Evolutionary conservation across 2,329 filamentous ascomycete genomes (phyloP).

Genomic region (Penicillium frequentans): DNA sequence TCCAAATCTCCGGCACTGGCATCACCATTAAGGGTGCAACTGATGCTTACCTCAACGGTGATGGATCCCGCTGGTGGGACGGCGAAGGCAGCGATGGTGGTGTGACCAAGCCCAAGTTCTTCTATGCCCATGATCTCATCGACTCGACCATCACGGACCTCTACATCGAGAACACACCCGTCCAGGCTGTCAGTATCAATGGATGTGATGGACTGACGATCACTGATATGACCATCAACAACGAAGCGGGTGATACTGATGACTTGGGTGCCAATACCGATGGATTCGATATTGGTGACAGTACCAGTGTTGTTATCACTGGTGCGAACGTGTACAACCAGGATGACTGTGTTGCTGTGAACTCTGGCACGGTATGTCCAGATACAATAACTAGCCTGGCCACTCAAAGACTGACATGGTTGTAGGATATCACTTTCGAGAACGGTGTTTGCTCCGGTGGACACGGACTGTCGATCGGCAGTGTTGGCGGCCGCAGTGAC

Average conservation of each 20-base stretch:
- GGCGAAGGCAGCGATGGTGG: slow-evolving; percentile 60
- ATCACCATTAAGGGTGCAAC: slow-evolving; percentile 16
- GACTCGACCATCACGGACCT: slow-evolving; percentile 32
- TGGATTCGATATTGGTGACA: slow-evolving; percentile 58
- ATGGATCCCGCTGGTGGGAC: slow-evolving; percentile 59
- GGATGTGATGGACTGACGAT: slow-evolving; percentile 53
- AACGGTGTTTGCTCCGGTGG: slow-evolving; percentile 44
- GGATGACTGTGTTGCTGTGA: slow-evolving; percentile 62
- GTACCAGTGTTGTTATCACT: slow-evolving; percentile 51
- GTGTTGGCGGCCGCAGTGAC: slow-evolving; percentile 49
- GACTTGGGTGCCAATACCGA: slow-evolving; percentile 56
- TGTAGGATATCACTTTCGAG: slow-evolving; percentile 48
- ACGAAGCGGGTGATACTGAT: slow-evolving; percentile 51
- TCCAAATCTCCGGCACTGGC: slow-evolving; percentile 14
- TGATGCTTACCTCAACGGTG: slow-evolving; percentile 12
- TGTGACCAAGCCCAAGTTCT: slow-evolving; percentile 65
- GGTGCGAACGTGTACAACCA: slow-evolving; percentile 60
- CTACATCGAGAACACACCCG: slow-evolving; percentile 35
- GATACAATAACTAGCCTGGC: neutral
- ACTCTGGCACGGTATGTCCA: slow-evolving; percentile 45
- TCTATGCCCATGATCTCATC: slow-evolving; percentile 45
- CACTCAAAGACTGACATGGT: neutral
- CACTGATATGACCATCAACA: slow-evolving; percentile 56
- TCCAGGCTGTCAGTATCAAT: slow-evolving; percentile 37
- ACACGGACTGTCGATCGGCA: slow-evolving; percentile 36